Conservation (phyloP, 306 rosid genomes). For the Benincasa hispida region DNA sequence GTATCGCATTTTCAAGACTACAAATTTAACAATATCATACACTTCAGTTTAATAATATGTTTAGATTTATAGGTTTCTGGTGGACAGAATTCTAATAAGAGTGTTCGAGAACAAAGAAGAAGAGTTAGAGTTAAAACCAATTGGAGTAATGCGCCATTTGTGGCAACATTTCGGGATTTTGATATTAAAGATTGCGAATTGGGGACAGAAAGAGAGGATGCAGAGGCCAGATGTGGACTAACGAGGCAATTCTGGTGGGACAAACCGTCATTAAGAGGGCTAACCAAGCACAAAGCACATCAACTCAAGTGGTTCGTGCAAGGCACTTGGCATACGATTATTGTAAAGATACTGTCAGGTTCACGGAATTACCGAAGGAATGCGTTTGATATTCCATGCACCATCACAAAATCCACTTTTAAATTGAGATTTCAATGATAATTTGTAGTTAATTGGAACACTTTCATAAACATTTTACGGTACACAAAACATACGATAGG, state of each 20-base stretch:
- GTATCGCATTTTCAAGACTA: not conserved
- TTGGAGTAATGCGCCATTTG: constrained; percentile 9
- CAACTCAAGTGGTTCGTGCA: constrained; percentile 9
- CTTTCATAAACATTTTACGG: not conserved
- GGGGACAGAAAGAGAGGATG: not conserved
- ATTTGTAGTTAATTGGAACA: too few species aligned
- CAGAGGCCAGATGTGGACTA: not conserved
- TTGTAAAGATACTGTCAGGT: not conserved
- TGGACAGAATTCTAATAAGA: constrained; percentile 10
- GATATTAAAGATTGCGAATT: constrained; percentile 5
- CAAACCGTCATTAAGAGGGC: not conserved
- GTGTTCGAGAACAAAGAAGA: constrained; percentile 8
- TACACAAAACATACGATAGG: too few species aligned
- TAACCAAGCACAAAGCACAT: not conserved
- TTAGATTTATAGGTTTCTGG: constrained; percentile 1
- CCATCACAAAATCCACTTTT: too few species aligned
- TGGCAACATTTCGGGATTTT: not conserved
- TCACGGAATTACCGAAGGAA: constrained; percentile 1
- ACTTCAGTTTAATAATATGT: not conserved
- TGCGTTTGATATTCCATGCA: not conserved
- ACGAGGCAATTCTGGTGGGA: constrained; percentile 5
- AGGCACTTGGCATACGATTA: constrained; percentile 11
- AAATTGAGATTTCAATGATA: too few species aligned
- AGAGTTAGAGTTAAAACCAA: not conserved
- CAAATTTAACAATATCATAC: not conserved